Evolutionary conservation across 257 asterid genomes (phyloP).

Genomic region (Nicotiana knightiana): DNA sequence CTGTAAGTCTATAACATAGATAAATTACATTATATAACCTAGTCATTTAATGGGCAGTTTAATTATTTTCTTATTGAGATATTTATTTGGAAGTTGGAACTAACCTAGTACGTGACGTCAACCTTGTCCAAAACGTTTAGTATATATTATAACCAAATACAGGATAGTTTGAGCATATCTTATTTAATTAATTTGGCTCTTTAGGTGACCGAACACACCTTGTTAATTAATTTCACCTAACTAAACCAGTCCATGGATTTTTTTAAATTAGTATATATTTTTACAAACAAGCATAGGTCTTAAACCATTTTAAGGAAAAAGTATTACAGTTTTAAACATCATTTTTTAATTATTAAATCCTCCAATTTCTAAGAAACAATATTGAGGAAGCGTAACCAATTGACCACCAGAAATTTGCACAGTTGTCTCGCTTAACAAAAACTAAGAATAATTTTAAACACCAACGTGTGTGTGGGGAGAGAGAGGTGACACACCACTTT

Average conservation of each 20-base stretch:
- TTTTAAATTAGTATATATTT: neutral
- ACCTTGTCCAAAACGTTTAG: neutral
- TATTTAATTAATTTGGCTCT: neutral
- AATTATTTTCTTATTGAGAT: neutral
- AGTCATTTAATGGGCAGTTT: neutral
- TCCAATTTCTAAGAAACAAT: neutral
- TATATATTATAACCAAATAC: neutral
- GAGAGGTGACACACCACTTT: too few relatives aligned
- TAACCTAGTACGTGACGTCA: neutral
- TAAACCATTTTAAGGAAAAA: neutral
- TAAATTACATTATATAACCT: neutral
- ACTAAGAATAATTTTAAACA: too few relatives aligned
- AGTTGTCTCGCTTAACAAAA: too few relatives aligned
- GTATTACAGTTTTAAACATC: neutral
- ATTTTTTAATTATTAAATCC: neutral
- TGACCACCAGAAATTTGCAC: neutral
- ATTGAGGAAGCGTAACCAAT: neutral
- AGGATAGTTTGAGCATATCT: neutral
- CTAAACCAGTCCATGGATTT: neutral
- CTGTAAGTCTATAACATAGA: neutral
- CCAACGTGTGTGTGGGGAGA: too few relatives aligned
- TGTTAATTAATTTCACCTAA: neutral
- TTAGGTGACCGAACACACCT: neutral
- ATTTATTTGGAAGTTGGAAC: constrained; percentile 8
- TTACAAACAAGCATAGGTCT: neutral